Evolutionary conservation across 106 monocot species (phyloP).

Genomic region (Dioscorea alata): DNA sequence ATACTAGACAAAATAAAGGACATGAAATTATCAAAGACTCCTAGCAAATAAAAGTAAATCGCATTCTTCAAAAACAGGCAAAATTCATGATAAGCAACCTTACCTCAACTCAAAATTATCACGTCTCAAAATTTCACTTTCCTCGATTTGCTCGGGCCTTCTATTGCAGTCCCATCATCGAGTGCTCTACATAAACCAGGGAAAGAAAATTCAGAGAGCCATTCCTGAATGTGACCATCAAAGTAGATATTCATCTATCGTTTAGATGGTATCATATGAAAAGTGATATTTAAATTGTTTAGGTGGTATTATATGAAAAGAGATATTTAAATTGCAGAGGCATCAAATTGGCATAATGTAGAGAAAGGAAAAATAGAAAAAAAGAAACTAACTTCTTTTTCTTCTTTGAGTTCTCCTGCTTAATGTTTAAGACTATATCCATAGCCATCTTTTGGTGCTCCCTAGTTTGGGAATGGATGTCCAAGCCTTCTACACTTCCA

Average conservation of each 20-base stretch:
- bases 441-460: constrained; percentile 89
- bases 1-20: too few relatives aligned
- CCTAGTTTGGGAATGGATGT: constrained; percentile 77
- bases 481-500: constrained; percentile 72
- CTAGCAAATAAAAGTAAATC: too few relatives aligned
- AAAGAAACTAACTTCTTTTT: constrained; percentile 34
- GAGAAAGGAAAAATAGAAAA: neutral
- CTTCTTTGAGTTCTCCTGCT: constrained; percentile 62
- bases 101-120: constrained; percentile 11
- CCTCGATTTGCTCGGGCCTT: constrained; percentile 23
- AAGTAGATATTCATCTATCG: too few relatives aligned
- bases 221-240: neutral
- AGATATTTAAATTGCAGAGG: neutral
- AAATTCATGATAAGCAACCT: neutral
- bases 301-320: neutral
- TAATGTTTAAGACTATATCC: constrained; percentile 84
- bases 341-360: neutral
- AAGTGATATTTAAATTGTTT: neutral
- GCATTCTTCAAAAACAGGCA: too few relatives aligned
- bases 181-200: constrained; percentile 8
- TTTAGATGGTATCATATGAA: neutral
- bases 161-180: constrained; percentile 10
- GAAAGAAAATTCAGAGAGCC: neutral
- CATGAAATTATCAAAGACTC: too few relatives aligned
- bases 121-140: constrained; percentile 9